Conservation (phyloP, 1,284 basidiomycete genomes). For the Fomitopsis palustris region DNA sequence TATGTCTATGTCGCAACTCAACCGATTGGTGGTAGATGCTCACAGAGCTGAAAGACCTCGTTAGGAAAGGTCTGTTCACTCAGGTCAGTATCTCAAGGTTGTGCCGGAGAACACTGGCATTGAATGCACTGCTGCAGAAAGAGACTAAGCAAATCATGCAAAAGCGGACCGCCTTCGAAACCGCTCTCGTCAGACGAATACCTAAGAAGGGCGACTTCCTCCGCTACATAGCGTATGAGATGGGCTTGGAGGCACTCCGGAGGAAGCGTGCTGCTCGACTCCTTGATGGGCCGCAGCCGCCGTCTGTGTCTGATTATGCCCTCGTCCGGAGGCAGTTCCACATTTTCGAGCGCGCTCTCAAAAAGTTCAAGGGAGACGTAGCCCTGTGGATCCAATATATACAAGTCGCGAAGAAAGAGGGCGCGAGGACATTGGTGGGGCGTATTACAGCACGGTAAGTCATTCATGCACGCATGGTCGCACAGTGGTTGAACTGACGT, state of each 20-base stretch:
- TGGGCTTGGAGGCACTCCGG: conserved; percentile 80
- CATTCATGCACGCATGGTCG: not conserved
- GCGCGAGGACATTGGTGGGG: conserved; percentile 79
- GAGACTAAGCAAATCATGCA: conserved; percentile 87
- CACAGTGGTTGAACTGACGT: not conserved
- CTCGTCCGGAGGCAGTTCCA: conserved; percentile 81
- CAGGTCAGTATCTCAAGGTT: conserved; percentile 46
- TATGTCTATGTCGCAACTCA: not conserved
- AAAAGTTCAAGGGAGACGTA: conserved; percentile 86
- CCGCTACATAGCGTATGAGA: conserved; percentile 91
- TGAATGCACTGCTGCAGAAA: conserved; percentile 37
- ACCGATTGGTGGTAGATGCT: conserved; percentile 62
- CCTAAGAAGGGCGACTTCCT: conserved; percentile 88
- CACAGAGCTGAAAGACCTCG: conserved; percentile 92
- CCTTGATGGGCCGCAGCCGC: conserved; percentile 38
- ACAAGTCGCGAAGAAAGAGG: conserved; percentile 76
- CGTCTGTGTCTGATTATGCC: conserved; percentile 79
- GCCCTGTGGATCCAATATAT: conserved; percentile 89
- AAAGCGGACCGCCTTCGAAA: conserved; percentile 84
- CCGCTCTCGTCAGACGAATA: conserved; percentile 76
- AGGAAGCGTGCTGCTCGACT: conserved; percentile 71
- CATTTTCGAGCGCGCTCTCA: conserved; percentile 88
- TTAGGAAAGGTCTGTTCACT: conserved; percentile 85
- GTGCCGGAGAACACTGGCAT: not conserved
- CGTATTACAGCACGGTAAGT: conserved; percentile 71